Evolutionary conservation across 2,329 filamentous ascomycete genomes (phyloP), one percentile per base, ranked within the genome.

Genomic region (Catunica adiposa): DNA sequence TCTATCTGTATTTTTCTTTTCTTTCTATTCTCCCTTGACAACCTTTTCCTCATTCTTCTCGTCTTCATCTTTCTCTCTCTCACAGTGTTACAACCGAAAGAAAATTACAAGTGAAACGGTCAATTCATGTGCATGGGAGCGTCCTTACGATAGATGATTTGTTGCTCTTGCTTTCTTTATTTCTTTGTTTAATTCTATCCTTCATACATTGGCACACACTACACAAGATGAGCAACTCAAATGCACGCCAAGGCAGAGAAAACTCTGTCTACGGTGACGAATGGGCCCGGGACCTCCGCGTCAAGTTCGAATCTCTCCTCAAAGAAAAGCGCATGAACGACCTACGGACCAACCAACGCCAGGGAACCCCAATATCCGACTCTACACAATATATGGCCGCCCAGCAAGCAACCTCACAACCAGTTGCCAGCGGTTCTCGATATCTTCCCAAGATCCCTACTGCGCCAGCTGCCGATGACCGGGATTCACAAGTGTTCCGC

Each of bases 271-370:
- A 79, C 63, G 83, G 83, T 65, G 84, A 89, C 65, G 76, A 78
- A 64, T 86, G 83, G 81, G 87, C 89, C 25, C 77, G 80, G 63
- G 86, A 89, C 58, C 73, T 97, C 63, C 83, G 86, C 53, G 73
- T 84, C 63, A 84, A 88, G 65, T 96, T 96, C 68, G 87, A 94
- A 66, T 84, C 89, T 61, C 73, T 94, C 59, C 76, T 97, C 65
- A 84, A 86, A 67, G 88, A 86, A 57, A 89, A 86, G 73, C 80
- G 89, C 67, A 81, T 95, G 74, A 89, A 87, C 66, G 86, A 89
- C 61, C 75, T 96, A 34, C 69, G 70, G 53, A 62, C 66, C 22
- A 65, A 69, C 53, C 56, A 54, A 26, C 81, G 84, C 63, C 78
- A 81, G 61, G 72, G 75, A 56, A 80, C 82, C 31, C 75, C 83